Evolutionary conservation across 805 yeast species (phyloP).

Genomic region (Barnettozyma siamensis): DNA sequence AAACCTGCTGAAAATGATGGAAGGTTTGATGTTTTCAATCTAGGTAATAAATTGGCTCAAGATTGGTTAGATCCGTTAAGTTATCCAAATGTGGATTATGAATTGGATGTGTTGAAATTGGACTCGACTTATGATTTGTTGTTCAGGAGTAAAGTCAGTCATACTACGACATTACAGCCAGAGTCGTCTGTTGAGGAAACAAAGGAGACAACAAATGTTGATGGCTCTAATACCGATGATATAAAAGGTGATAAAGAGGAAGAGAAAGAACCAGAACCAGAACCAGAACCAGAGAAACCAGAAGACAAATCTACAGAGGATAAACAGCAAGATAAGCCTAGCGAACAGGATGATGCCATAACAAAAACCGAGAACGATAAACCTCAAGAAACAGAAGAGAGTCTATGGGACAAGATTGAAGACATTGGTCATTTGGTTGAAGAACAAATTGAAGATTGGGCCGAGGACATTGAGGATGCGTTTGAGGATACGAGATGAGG

Average conservation of each 20-base stretch:
- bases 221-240: constrained; percentile 9
- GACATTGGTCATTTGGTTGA: constrained; percentile 30
- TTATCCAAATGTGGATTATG: constrained; percentile 48
- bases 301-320: not conserved
- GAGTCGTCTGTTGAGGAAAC: constrained; percentile 2
- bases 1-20: constrained; percentile 60
- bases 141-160: constrained; percentile 20
- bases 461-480: constrained; percentile 14
- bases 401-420: constrained; percentile 13
- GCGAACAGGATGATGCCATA: not conserved
- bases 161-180: constrained; percentile 16
- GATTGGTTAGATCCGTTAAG: constrained; percentile 42
- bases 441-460: constrained; percentile 7
- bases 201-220: constrained; percentile 5
- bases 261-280: not conserved
- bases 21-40: constrained; percentile 25
- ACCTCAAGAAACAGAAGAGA: not conserved
- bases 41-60: constrained; percentile 27
- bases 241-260: constrained; percentile 3
- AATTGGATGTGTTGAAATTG: constrained; percentile 36
- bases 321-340: not conserved
- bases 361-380: not conserved
- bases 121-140: constrained; percentile 48
- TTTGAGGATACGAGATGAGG: constrained; percentile 4
- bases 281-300: not conserved